These are phyloP conservation scores for Jasminum sambac DNA, from an alignment of 257 asterid species.

Conservation along the genomic window DNA sequence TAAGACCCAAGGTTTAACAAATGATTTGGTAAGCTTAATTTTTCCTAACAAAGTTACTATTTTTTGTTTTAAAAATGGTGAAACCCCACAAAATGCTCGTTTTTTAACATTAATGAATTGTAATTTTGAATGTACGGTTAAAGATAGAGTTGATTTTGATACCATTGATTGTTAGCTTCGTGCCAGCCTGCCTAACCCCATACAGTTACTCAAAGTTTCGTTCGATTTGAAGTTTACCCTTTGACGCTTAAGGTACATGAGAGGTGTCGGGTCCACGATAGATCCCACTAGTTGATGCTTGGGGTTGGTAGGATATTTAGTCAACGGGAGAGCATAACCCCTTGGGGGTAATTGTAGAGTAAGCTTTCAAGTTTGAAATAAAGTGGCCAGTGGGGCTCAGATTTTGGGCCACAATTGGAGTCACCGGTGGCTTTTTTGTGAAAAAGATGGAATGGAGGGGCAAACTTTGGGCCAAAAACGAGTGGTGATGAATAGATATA, in stretches of 20 bases:
- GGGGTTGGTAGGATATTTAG: no score
- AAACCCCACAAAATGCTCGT: no score
- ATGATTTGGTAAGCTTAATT: no score
- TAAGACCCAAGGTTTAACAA: no score
- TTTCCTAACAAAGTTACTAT: no score
- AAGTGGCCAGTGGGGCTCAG: neutral
- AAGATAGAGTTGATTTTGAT: no score
- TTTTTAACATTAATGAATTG: no score
- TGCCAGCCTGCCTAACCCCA: neutral
- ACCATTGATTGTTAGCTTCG: neutral
- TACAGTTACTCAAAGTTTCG: neutral
- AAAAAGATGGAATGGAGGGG: conserved; percentile 23
- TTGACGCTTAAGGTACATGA: neutral
- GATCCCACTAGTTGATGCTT: no score
- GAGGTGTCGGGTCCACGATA: no score
- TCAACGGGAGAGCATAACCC: no score
- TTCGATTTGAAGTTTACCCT: neutral
- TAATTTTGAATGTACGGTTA: no score
- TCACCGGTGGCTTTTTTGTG: conserved; percentile 32
- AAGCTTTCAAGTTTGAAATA: neutral
- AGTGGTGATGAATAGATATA: conserved; percentile 31
- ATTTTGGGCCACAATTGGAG: conserved; percentile 6
- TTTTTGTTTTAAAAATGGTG: no score
- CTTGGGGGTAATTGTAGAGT: neutral
- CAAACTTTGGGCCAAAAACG: conserved; percentile 22